These are phyloP conservation scores for Ogataea nonfermentans DNA, from an alignment of 805 yeast genomes.

Conservation along the genomic window DNA sequence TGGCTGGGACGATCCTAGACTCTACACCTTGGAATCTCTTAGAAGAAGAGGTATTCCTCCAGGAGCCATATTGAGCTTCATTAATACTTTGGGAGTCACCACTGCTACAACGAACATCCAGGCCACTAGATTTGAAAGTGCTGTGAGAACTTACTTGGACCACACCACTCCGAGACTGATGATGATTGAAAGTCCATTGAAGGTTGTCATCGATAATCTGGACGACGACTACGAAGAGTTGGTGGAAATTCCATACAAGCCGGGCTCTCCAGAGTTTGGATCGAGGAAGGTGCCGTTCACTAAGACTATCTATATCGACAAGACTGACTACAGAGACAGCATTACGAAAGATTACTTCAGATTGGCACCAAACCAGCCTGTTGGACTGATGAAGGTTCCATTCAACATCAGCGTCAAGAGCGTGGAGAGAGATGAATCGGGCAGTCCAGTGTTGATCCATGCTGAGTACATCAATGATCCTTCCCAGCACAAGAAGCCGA, in stretches of 20 bases:
- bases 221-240: conserved; percentile 69
- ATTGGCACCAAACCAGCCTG: conserved; percentile 90
- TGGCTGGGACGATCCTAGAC: conserved; percentile 98
- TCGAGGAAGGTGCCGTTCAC: conserved; percentile 74
- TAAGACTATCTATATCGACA: conserved; percentile 77
- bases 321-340: conserved; percentile 78
- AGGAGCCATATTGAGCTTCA: conserved; percentile 90
- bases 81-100: conserved; percentile 95
- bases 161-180: conserved; percentile 90
- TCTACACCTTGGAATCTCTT: conserved; percentile 90
- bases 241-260: conserved; percentile 83
- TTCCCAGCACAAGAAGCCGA: conserved; percentile 67
- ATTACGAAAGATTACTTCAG: conserved; percentile 78
- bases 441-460: conserved; percentile 66
- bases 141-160: conserved; percentile 85
- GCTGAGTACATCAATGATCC: conserved; percentile 75
- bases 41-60: conserved; percentile 99
- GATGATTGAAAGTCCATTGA: conserved; percentile 87
- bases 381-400: conserved; percentile 92
- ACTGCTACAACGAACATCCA: conserved; percentile 92
- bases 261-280: conserved; percentile 76
- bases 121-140: conserved; percentile 81
- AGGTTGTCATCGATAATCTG: conserved; percentile 78
- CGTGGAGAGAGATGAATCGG: conserved; percentile 58
- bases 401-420: conserved; percentile 70